These are phyloP conservation scores for Salicornia ramosissima DNA, from an alignment of 148 eudicot genomes.

Conservation along the genomic window DNA sequence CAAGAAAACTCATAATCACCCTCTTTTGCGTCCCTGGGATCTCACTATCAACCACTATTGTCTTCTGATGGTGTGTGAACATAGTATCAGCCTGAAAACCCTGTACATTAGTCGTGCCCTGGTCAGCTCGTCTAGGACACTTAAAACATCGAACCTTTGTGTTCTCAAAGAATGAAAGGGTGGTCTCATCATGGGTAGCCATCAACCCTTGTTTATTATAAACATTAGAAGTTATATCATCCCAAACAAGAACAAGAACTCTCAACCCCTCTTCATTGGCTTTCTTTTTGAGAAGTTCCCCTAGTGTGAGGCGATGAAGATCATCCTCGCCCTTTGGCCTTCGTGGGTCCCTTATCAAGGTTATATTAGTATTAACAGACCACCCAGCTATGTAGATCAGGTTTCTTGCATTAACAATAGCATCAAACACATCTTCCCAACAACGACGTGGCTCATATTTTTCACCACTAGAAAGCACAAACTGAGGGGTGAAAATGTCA, in stretches of 20 bases:
- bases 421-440: conserved; percentile 71
- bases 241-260: conserved; percentile 82
- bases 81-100: conserved; percentile 46
- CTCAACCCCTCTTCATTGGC: conserved; percentile 47
- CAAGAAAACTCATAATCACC: conserved; percentile 54
- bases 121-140: conserved; percentile 58
- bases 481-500: conserved; percentile 27
- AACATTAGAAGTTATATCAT: conserved; percentile 62
- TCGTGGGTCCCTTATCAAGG: conserved; percentile 51
- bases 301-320: conserved; percentile 39
- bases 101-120: conserved; percentile 46
- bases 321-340: conserved; percentile 37
- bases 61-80: conserved; percentile 89
- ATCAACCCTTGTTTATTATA: conserved; percentile 47
- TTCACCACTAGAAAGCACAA: conserved; percentile 25
- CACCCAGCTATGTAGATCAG: conserved; percentile 79
- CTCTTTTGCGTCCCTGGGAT: conserved; percentile 35
- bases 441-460: conserved; percentile 47
- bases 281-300: conserved; percentile 53
- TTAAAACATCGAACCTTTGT: conserved; percentile 53
- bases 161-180: conserved; percentile 45
- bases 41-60: conserved; percentile 52
- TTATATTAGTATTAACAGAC: conserved; percentile 58
- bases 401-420: conserved; percentile 51
- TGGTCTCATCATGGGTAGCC: conserved; percentile 79